Evolutionary conservation across 1,139 yeast genomes (phyloP).

Genomic region (Meyerozyma guilliermondii): DNA sequence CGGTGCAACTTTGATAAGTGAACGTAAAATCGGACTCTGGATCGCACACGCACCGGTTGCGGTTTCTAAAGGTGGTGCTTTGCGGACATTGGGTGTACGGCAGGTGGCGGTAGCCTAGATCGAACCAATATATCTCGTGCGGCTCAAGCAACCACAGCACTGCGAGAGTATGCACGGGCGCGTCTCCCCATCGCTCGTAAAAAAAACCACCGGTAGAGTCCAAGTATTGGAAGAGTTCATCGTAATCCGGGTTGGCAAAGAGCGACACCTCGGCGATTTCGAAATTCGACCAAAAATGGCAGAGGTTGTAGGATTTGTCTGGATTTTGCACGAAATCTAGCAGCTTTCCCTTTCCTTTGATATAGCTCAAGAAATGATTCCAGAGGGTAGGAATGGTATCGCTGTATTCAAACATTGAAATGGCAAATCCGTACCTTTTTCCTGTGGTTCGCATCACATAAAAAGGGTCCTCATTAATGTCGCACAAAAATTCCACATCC

Average conservation of each 20-base stretch:
- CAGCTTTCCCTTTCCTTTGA: not conserved
- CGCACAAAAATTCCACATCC: constrained; percentile 24
- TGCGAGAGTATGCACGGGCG: constrained; percentile 33
- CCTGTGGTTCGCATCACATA: constrained; percentile 16
- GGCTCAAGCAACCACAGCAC: constrained; percentile 19
- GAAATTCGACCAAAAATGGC: constrained; percentile 39
- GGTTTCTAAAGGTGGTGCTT: constrained; percentile 10
- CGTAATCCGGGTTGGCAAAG: constrained; percentile 19
- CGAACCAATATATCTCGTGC: constrained; percentile 26
- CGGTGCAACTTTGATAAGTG: constrained; percentile 27
- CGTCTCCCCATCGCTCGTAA: constrained; percentile 42
- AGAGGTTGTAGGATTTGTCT: constrained; percentile 25
- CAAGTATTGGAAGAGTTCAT: constrained; percentile 20
- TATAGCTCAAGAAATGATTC: constrained; percentile 17
- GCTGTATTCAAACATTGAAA: constrained; percentile 27
- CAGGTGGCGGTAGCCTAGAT: constrained; percentile 30
- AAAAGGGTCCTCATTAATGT: constrained; percentile 26
- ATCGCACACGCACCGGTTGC: constrained; percentile 26
- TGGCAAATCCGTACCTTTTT: constrained; percentile 22
- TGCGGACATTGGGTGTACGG: constrained; percentile 34
- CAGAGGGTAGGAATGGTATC: constrained; percentile 31
- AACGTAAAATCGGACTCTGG: constrained; percentile 26
- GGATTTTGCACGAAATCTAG: constrained; percentile 12
- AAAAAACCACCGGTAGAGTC: constrained; percentile 32
- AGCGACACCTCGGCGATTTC: constrained; percentile 29